These are phyloP conservation scores for Metarhizium sp. DNA, from an alignment of 2,329 filamentous ascomycete genomes.

Conservation along the genomic window DNA sequence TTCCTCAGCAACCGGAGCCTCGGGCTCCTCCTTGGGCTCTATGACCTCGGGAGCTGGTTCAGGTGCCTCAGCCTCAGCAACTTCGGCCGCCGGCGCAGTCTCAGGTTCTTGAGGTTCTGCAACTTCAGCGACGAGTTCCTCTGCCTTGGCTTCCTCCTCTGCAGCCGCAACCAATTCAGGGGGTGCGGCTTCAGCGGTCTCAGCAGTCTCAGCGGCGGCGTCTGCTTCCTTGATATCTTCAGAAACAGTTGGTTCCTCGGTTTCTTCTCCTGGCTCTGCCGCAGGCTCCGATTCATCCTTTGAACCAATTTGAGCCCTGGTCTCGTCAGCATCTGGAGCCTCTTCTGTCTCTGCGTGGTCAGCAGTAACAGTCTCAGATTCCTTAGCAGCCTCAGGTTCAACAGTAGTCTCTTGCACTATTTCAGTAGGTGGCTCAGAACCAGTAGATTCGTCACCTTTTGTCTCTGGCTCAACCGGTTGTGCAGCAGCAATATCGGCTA, in stretches of 20 bases:
- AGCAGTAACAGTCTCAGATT: background rate
- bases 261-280: background rate
- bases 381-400: background rate
- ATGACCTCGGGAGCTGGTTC: background rate
- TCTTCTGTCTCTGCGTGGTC: background rate
- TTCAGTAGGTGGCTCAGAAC: background rate
- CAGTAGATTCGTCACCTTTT: conserved; percentile 1
- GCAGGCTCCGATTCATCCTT: conserved; percentile 2
- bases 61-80: background rate
- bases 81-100: background rate
- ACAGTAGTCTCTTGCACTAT: background rate
- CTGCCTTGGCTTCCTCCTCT: background rate
- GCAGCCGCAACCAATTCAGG: background rate
- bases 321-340: conserved; percentile 1
- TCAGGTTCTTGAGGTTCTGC: background rate
- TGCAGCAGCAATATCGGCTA: background rate
- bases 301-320: background rate
- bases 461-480: conserved; percentile 7
- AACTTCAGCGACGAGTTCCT: background rate
- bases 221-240: background rate
- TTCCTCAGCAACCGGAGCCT: background rate
- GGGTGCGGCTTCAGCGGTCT: background rate
- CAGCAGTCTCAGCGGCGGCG: background rate
- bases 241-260: background rate
- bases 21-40: background rate